Evolutionary conservation across 352 stramenopile genomes (phyloP).

Genomic region (Phytophthora pisi): DNA sequence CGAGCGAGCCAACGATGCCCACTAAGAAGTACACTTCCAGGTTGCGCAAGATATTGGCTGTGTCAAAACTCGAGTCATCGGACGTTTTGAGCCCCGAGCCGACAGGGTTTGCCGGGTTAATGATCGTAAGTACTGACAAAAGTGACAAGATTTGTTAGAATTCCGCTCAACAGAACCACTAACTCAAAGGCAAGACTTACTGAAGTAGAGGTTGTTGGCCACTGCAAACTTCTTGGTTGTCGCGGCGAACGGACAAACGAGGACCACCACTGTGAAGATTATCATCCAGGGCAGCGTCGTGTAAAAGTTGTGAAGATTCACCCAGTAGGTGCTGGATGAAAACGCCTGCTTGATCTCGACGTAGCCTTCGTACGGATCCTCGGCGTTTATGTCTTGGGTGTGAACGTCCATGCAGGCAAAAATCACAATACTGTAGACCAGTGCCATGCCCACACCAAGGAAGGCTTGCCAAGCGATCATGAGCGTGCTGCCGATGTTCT

Average conservation of each 20-base stretch:
- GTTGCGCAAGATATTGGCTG: conserved; percentile 66
- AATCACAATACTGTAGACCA: conserved; percentile 79
- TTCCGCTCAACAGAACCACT: neutral
- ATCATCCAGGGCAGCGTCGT: conserved; percentile 73
- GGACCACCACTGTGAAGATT: conserved; percentile 65
- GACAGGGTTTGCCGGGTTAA: conserved; percentile 65
- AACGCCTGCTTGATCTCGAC: conserved; percentile 66
- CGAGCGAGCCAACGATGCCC: conserved; percentile 60
- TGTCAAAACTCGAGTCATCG: conserved; percentile 53
- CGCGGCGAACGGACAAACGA: conserved; percentile 63
- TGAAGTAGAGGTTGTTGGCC: conserved; percentile 81
- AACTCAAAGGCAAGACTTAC: conserved; percentile 29
- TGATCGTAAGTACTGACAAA: conserved; percentile 67
- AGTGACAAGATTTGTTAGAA: conserved; percentile 1
- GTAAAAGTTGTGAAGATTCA: conserved; percentile 77
- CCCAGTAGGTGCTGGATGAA: conserved; percentile 59
- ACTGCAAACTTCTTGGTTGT: conserved; percentile 86
- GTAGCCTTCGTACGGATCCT: conserved; percentile 48
- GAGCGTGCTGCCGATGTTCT: conserved; percentile 74
- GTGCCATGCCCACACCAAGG: conserved; percentile 69
- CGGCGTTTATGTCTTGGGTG: conserved; percentile 40
- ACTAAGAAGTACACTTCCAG: conserved; percentile 75
- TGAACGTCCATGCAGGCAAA: conserved; percentile 55
- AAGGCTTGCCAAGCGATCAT: conserved; percentile 76
- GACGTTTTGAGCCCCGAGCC: conserved; percentile 53